Base-by-base conservation (phyloP, 345 rosid species). In the Sonneratia alba region DNA sequence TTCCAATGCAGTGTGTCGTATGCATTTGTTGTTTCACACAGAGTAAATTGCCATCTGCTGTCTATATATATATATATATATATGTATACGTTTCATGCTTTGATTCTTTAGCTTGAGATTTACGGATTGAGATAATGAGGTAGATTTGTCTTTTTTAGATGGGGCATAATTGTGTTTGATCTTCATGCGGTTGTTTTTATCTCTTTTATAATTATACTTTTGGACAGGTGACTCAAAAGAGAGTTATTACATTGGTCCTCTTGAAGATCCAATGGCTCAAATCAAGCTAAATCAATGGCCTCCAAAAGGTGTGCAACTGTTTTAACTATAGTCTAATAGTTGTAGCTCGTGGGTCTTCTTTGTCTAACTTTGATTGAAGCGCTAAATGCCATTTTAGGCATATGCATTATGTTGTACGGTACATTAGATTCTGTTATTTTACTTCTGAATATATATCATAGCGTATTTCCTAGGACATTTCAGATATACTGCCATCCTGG, bases 231-330 rank as follows among this genome's bases (percentile, higher is more conserved):
- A 47, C 49, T 47, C 4, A 10, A 47, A 47, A 74, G 97, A 93
- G 81, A 73, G 84, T 47, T 93, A 87, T 75, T 79, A 85, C 68
- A 22, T 91, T 75, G 98, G 98, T 68, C 91, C 95, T 61, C 66
- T 83, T 2, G 73, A 79, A 36, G 88, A 77, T 38, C 78, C 8
- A 36, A 40, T 36, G 12, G 61, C 72, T 70, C 78, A 73, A 55
- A 74, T 53, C 77, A 59, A 62, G 66, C 86, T 81, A 74, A 89
- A 88, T 72, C 83, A 86, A 57, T 93, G 98, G 98, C 96, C 96
- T 67, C 67, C 84, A 4, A 57, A 82, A 82, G 95, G 97, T 89
- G 74, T 45, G n/a, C 38, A 13, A 62, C 27, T 3, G 34, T 64
- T 70, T 4, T 0, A n/a, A 36, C 32, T n/a, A 16, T 45, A 47